Base-by-base conservation (phyloP, 176 grass and related monocot genomes). In the Melocanna baccifera region DNA sequence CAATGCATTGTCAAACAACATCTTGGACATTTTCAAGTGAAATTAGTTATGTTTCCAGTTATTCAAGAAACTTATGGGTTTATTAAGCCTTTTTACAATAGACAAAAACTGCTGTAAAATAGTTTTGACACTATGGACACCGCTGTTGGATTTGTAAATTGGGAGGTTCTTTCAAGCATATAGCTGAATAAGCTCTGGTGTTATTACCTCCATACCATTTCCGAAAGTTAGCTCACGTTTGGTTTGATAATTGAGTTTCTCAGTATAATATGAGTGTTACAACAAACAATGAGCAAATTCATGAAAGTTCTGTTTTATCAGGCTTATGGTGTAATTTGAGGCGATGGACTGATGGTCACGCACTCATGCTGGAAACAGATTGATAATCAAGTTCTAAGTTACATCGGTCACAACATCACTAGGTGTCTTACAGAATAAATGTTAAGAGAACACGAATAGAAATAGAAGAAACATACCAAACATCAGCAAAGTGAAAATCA, bases 381-480 rank as follows among this genome's bases (percentile, higher is more conserved):
- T 30, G 52, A 37, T 1, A 36, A 18, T 9, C 3, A 58, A 76
- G 72, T 77, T 77, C 32, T 36, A 37, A 37, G 86, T 67, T 67
- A 39, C 12, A 67, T 52, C 19, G 58, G 28, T 19, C 30, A 50
- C 53, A 63, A 68, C 56, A 82, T 56, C n/a, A 73, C 8, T 62
- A 77, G 14, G n/a, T 51, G 4, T 19, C 82, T 11, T 57, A 81
- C 2, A 55, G 25, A 82, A 82, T 37, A 83, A 48, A 62, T 73
- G 40, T 61, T 36, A 16, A 16, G 1, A 48, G 16, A 62, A 50
- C 32, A 52, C 28, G 30, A 83, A 58, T 26, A 78, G 20, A 79
- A 75, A 79, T 23, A 69, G 43, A 84, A 43, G 59, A 80, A 50
- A 10, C 32, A 75, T 15, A 62, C 8, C 37, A 72, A 75, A 73